These are phyloP conservation scores for Stemphylium vesicarium DNA, from an alignment of 2,329 filamentous ascomycete genomes.

Conservation along the genomic window DNA sequence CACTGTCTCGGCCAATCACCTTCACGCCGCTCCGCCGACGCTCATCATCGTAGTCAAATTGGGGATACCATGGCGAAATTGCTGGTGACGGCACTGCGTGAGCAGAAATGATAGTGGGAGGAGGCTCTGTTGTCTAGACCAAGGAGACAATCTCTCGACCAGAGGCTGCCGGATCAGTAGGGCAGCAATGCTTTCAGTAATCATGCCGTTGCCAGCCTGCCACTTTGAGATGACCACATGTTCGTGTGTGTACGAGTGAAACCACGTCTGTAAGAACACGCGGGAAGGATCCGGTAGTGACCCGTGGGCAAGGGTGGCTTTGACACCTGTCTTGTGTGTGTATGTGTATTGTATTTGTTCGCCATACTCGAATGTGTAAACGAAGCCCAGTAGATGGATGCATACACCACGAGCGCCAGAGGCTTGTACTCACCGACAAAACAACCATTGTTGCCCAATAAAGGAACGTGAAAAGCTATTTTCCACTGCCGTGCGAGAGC, in stretches of 20 bases:
- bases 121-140: neutral
- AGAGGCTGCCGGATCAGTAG: conserved; percentile 1
- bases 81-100: conserved; percentile 8
- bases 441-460: neutral
- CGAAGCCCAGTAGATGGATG: neutral
- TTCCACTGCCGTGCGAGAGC: conserved; percentile 10
- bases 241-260: conserved; percentile 5
- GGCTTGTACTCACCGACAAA: conserved; percentile 7
- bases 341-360: neutral
- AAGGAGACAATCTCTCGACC: conserved; percentile 5
- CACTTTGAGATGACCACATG: conserved; percentile 2
- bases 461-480: neutral
- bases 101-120: conserved; percentile 1
- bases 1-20: conserved; percentile 30
- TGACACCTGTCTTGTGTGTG: conserved; percentile 8
- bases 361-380: neutral
- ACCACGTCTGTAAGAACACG: conserved; percentile 6
- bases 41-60: conserved; percentile 15
- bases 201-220: neutral
- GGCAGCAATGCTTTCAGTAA: conserved; percentile 3
- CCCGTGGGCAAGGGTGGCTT: neutral
- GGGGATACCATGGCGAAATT: conserved; percentile 16
- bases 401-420: too few species aligned
- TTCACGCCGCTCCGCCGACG: conserved; percentile 1
- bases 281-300: conserved; percentile 6